phyloP scores from a whole-genome alignment of 352 stramenopile genomes.

The Phytophthora sp. region DNA sequence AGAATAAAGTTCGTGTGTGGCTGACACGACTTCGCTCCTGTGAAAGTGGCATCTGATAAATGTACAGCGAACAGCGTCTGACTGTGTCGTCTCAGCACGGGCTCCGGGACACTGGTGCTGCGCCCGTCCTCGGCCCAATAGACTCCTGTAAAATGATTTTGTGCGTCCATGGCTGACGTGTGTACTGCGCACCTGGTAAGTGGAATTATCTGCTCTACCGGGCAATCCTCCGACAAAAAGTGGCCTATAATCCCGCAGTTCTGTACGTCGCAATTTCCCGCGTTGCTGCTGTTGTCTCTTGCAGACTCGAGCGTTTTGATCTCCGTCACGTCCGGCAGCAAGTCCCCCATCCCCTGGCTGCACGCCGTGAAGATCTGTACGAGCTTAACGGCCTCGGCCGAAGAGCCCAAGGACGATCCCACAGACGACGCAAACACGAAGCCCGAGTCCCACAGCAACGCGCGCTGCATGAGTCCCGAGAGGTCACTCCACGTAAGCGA shows the following conservation, averaged over 20 bases:
- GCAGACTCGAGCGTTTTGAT: conserved; percentile 37
- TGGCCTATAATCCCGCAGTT: conserved; percentile 66
- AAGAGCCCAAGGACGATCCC: conserved; percentile 8
- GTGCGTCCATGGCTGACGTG: conserved; percentile 38
- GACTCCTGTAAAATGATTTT: conserved; percentile 40
- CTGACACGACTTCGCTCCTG: conserved; percentile 54
- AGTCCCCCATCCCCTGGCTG: conserved; percentile 60
- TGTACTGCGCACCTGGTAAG: conserved; percentile 54
- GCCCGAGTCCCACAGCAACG: conserved; percentile 74
- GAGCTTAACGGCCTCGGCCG: conserved; percentile 27
- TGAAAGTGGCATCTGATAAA: conserved; percentile 49
- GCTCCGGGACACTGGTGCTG: conserved; percentile 49
- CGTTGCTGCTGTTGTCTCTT: conserved; percentile 23
- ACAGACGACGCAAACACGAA: conserved; percentile 53
- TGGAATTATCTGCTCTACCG: conserved; percentile 37
- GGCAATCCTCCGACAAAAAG: conserved; percentile 48
- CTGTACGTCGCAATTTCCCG: conserved; percentile 41
- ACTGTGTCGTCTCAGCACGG: conserved; percentile 61
- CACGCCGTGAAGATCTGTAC: conserved; percentile 71
- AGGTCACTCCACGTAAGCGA: conserved; percentile 47
- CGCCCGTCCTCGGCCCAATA: conserved; percentile 73
- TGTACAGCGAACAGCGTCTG: conserved; percentile 69
- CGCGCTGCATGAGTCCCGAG: conserved; percentile 69
- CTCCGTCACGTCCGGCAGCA: conserved; percentile 53
- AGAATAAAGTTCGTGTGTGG: conserved; percentile 66